Evolutionary conservation across 495 filamentous ascomycete genomes (phyloP).

Genomic region (Xylaria bambusicola): DNA sequence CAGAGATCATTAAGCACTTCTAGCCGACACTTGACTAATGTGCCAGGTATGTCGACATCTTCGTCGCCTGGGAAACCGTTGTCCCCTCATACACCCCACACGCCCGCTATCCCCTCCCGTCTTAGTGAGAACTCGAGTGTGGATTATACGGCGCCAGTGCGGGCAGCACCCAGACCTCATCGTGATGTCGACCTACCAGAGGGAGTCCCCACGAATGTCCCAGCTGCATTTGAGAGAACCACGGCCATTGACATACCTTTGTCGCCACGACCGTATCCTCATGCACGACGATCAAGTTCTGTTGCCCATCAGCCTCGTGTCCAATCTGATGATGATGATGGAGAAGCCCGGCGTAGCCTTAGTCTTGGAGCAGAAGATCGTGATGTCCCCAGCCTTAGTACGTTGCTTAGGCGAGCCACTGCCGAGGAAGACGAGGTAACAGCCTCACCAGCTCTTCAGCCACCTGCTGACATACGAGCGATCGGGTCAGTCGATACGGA

Average conservation of each 20-base stretch:
- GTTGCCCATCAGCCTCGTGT: conserved; percentile 68
- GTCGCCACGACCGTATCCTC: conserved; percentile 67
- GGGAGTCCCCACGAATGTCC: conserved; percentile 41
- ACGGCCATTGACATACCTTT: conserved; percentile 82
- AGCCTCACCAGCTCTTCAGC: conserved; percentile 42
- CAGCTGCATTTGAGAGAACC: conserved; percentile 50
- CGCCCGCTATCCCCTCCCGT: conserved; percentile 88
- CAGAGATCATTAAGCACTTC: conserved; percentile 82
- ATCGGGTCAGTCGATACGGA: conserved; percentile 40
- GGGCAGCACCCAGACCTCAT: conserved; percentile 21
- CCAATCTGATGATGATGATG: conserved; percentile 63
- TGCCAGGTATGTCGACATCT: conserved; percentile 84
- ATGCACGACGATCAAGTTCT: conserved; percentile 72
- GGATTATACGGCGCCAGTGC: conserved; percentile 59
- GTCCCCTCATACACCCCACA: conserved; percentile 92
- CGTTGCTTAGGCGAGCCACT: conserved; percentile 53
- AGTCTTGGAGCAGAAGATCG: conserved; percentile 73
- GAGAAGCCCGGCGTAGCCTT: conserved; percentile 68
- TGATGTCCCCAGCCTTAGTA: conserved; percentile 59
- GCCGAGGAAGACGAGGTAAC: conserved; percentile 30
- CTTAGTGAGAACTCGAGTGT: conserved; percentile 84
- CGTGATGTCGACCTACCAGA: conserved; percentile 38
- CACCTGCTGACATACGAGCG: conserved; percentile 46
- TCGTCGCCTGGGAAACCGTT: conserved; percentile 87
- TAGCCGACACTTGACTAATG: conserved; percentile 78